A percentile compares a stretch with the other conserved stretches of the same genome.
Evolutionary conservation across 2,329 filamentous ascomycete species (phyloP).

Genomic region (Fonsecaea erecta): DNA sequence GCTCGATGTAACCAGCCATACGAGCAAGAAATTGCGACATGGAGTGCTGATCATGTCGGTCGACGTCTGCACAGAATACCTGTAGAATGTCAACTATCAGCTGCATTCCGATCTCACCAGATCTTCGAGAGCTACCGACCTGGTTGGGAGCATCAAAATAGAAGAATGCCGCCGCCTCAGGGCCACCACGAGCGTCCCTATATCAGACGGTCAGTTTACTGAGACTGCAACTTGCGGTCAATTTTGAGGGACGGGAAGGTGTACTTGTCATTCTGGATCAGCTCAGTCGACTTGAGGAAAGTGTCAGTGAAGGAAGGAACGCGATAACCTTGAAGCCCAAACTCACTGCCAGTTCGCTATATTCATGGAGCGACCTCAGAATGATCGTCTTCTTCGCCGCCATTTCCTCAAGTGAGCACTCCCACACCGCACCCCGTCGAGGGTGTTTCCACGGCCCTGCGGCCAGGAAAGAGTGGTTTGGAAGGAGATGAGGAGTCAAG

Average conservation of each 20-base stretch:
- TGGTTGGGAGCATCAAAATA: slow-evolving; percentile 25
- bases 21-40: slow-evolving; percentile 23
- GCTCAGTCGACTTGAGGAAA: slow-evolving; percentile 19
- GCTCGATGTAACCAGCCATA: slow-evolving; percentile 29
- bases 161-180: slow-evolving; percentile 28
- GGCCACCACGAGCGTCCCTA: slow-evolving; percentile 28
- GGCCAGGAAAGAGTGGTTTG: not conserved
- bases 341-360: slow-evolving; percentile 28
- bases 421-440: not conserved
- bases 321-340: not conserved
- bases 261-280: slow-evolving; percentile 28
- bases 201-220: not conserved
- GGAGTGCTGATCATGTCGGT: slow-evolving; percentile 21
- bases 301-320: not conserved
- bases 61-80: slow-evolving; percentile 32
- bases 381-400: slow-evolving; percentile 28
- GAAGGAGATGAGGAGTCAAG: not conserved
- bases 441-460: slow-evolving; percentile 6
- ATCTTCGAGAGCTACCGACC: slow-evolving; percentile 10
- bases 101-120: not conserved
- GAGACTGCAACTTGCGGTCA: not conserved
- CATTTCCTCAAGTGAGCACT: slow-evolving; percentile 6
- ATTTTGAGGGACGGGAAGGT: not conserved
- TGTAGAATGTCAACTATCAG: slow-evolving; percentile 21
- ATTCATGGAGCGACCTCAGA: slow-evolving; percentile 27